Conservation (phyloP, 2,329 filamentous ascomycete genomes). For the Cercospora sp. region DNA sequence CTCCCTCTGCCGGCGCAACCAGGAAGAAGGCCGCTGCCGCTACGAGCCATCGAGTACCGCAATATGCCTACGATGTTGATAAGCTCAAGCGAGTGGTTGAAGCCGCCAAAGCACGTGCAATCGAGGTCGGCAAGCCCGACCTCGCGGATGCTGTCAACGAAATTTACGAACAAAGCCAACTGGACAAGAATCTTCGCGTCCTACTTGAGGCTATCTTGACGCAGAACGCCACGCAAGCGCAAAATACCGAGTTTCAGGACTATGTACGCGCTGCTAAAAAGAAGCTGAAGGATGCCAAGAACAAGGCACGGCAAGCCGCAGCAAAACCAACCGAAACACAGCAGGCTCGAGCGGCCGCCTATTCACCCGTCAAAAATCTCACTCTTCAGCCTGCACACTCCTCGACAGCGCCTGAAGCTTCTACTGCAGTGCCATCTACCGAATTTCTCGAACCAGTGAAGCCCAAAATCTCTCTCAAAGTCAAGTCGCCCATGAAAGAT, state of each 20-base stretch:
- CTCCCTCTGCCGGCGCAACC: slow-evolving; percentile 9
- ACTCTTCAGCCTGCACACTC: slow-evolving; percentile 19
- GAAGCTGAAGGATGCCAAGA: slow-evolving; percentile 37
- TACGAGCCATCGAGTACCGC: slow-evolving; percentile 4
- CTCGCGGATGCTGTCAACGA: slow-evolving; percentile 46
- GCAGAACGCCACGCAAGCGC: slow-evolving; percentile 42
- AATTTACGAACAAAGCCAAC: slow-evolving; percentile 45
- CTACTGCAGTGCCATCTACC: slow-evolving; percentile 35
- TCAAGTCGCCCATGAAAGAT: slow-evolving; percentile 31
- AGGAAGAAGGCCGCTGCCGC: slow-evolving; percentile 11
- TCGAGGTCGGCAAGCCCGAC: slow-evolving; percentile 39
- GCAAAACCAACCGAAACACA: slow-evolving; percentile 31
- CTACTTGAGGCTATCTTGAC: slow-evolving; percentile 48
- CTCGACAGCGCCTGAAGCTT: slow-evolving; percentile 6
- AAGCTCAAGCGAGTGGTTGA: slow-evolving; percentile 42
- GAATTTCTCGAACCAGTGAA: slow-evolving; percentile 32
- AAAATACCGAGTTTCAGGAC: slow-evolving; percentile 45
- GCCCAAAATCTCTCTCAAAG: slow-evolving; percentile 36
- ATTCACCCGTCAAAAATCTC: slow-evolving; percentile 26
- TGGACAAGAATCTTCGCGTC: slow-evolving; percentile 40
- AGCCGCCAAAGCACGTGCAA: slow-evolving; percentile 45
- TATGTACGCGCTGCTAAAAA: slow-evolving; percentile 48
- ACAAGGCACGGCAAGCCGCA: slow-evolving; percentile 40
- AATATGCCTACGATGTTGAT: slow-evolving; percentile 26
- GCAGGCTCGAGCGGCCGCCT: slow-evolving; percentile 28